Conservation (phyloP, 257 asterid species). For the Fraxinus quadrangulata region DNA sequence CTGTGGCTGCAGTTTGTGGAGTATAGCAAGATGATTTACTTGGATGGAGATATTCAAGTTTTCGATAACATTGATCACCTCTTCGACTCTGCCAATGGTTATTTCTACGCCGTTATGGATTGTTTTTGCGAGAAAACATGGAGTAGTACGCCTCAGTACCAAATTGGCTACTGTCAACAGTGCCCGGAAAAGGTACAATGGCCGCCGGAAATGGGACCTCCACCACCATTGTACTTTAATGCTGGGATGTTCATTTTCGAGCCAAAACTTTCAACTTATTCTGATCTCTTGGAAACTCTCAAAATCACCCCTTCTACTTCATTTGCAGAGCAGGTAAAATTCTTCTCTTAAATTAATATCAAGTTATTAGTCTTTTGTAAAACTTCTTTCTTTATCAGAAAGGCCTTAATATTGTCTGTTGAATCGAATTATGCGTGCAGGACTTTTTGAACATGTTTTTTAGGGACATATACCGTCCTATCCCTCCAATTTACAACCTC, state of each 20-base stretch:
- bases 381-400: background rate
- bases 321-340: slow-evolving; percentile 28
- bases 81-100: slow-evolving; percentile 20
- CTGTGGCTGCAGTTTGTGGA: slow-evolving; percentile 25
- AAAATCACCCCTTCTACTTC: slow-evolving; percentile 21
- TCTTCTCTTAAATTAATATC: background rate
- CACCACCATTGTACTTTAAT: slow-evolving; percentile 28
- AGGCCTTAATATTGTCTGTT: background rate
- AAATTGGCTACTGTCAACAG: slow-evolving; percentile 30
- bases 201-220: slow-evolving; percentile 17
- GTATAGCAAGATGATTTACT: slow-evolving; percentile 32
- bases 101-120: slow-evolving; percentile 28
- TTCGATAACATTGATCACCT: slow-evolving; percentile 27
- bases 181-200: slow-evolving; percentile 18
- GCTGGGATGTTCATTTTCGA: slow-evolving; percentile 29
- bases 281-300: slow-evolving; percentile 19
- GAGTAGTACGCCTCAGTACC: slow-evolving; percentile 18
- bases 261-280: slow-evolving; percentile 20
- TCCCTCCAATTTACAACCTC: slow-evolving; percentile 27
- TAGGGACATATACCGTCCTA: slow-evolving; percentile 22
- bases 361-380: background rate
- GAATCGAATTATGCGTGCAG: slow-evolving; percentile 10
- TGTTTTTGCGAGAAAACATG: slow-evolving; percentile 31
- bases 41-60: slow-evolving; percentile 33
- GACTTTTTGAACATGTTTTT: slow-evolving; percentile 35